Conservation (phyloP, 2,329 filamentous ascomycete genomes). For the Tolypocladium tropicale region DNA sequence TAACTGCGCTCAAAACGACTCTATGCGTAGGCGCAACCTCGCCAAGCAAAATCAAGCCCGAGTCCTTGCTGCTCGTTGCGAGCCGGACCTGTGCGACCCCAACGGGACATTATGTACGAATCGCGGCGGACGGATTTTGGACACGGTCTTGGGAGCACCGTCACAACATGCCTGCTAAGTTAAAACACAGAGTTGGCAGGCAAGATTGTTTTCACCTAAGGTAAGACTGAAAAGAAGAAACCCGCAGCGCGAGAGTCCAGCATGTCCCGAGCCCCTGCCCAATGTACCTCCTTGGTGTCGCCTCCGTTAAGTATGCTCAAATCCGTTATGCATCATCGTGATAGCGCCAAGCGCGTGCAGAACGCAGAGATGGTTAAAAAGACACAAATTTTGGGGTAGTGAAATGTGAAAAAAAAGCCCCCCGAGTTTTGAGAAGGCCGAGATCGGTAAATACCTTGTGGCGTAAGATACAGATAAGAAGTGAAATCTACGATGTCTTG, state of each 20-base stretch:
- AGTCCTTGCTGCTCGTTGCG: no score
- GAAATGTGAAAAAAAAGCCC: conserved; percentile 1
- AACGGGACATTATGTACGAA: no score
- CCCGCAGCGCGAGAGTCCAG: conserved; percentile 3
- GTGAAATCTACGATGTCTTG: conserved; percentile 11
- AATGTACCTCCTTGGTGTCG: conserved; percentile 2
- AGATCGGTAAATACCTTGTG: conserved; percentile 21
- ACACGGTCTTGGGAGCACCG: background rate
- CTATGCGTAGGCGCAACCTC: no score
- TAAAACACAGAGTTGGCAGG: background rate
- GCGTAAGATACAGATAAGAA: conserved; percentile 26
- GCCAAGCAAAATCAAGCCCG: no score
- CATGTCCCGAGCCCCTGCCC: conserved; percentile 4
- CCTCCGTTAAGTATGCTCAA: conserved; percentile 2
- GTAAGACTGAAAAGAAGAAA: background rate
- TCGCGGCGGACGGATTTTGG: no score
- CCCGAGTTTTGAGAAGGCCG: conserved; percentile 11
- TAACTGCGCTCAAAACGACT: no score
- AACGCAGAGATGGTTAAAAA: conserved; percentile 1
- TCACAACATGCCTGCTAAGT: background rate
- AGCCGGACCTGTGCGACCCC: no score
- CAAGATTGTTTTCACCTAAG: background rate
- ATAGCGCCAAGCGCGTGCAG: conserved; percentile 8
- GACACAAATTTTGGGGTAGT: conserved; percentile 2
- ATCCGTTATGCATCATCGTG: conserved; percentile 8